Evolutionary conservation across 345 rosid species (phyloP).

Genomic region (Aquilaria sinensis): DNA sequence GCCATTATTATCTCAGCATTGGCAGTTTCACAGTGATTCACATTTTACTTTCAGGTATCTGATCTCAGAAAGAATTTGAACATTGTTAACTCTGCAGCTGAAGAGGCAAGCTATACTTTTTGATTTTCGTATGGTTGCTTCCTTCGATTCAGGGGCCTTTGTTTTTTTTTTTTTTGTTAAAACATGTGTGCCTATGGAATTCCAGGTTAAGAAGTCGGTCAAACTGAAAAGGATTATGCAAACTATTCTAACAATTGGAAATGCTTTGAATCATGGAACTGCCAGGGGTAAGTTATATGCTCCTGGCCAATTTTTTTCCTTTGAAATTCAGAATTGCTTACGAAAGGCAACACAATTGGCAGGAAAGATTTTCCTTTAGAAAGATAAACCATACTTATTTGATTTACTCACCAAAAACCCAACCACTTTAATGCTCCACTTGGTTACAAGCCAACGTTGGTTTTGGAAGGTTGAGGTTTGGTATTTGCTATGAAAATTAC

Average conservation of each 20-base stretch:
- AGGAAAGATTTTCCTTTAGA: too few relatives aligned
- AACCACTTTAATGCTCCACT: too few relatives aligned
- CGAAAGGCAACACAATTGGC: too few relatives aligned
- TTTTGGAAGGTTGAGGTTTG: too few relatives aligned
- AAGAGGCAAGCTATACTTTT: constrained; percentile 49
- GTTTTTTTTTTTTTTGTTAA: constrained; percentile 7
- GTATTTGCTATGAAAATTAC: too few relatives aligned
- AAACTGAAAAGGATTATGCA: constrained; percentile 85
- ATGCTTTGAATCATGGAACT: constrained; percentile 87
- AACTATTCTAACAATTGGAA: constrained; percentile 80
- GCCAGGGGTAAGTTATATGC: constrained; percentile 62
- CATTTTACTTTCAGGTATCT: constrained; percentile 48
- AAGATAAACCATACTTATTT: too few relatives aligned
- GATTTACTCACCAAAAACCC: too few relatives aligned
- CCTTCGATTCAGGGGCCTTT: constrained; percentile 10
- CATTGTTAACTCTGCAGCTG: constrained; percentile 53
- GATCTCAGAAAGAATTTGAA: constrained; percentile 65
- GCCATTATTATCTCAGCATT: constrained; percentile 9
- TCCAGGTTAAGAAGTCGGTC: constrained; percentile 59
- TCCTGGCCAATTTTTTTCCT: too few relatives aligned
- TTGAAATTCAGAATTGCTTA: too few relatives aligned
- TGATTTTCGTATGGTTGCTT: constrained; percentile 9
- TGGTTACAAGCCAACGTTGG: too few relatives aligned
- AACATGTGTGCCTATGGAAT: constrained; percentile 13
- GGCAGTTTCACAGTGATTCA: constrained; percentile 10